Evolutionary conservation across 306 rosid species (phyloP), one percentile per base, ranked within the genome.

Genomic region (Vicia villosa): DNA sequence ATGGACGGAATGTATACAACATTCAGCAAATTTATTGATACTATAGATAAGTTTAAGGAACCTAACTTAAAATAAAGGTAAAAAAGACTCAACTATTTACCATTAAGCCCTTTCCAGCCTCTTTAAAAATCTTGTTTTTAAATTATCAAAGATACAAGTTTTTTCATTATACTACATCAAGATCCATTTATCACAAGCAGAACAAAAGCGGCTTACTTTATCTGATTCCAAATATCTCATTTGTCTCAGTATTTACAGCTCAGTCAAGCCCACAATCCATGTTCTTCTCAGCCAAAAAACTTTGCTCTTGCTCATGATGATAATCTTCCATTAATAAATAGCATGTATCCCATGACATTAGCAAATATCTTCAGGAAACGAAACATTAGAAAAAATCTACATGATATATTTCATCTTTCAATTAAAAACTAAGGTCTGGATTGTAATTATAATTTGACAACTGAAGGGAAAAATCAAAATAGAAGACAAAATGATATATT

Each of bases 161-260:
- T 69, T 40, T 37, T 54, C 57, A 19, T 69, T 61, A 20, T 42
- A 56, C 76, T 54, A 68, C 57, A 62, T 22, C 20, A 67, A n/a
- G n/a, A 20, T 63, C 50, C 75, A 40, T n/a, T n/a, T n/a, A n/a
- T 63, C 47, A 61, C 59, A 41, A 42, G 54, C 40, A 30, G 14
- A 59, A 60, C 74, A 72, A 43, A 73, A 58, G 40, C 8, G 30
- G 45, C 82, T 38, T 46, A 26, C 72, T 69, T 67, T 14, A 32
- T 61, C 79, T 50, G 66, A 47, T 30, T 66, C 71, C 54, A 73
- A 47, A 50, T 55, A 67, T 66, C 71, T 32, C 32, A 47, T 45
- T 15, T n/a, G n/a, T 40, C 51, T 69, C 50, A 21, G 6, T 81
- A 81, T 83, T 40, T 79, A 86, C 88, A 83, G 67, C 26, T 73